phyloP scores from a whole-genome alignment of 805 yeast genomes.

The Yamadazyma takamatsuzukensis region DNA sequence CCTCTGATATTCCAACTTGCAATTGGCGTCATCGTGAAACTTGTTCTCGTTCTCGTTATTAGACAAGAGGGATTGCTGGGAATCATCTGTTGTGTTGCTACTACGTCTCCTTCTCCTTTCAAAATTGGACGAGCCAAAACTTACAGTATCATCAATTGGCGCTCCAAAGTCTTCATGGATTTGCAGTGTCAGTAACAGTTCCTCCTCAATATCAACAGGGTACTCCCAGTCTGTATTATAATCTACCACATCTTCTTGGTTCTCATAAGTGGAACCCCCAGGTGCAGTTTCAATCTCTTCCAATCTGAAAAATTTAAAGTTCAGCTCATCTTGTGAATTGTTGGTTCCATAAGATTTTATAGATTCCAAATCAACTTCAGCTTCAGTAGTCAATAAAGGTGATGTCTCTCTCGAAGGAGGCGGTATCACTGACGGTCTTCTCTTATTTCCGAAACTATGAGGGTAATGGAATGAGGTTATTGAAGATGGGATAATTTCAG shows the following conservation, averaged over 20 bases:
- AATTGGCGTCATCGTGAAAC: constrained; percentile 2
- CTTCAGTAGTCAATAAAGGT: constrained; percentile 26
- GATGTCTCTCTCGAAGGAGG: constrained; percentile 28
- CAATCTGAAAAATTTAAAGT: constrained; percentile 78
- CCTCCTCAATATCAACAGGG: constrained; percentile 24
- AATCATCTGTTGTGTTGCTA: constrained; percentile 4
- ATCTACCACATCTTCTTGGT: constrained; percentile 55
- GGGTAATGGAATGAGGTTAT: constrained; percentile 74
- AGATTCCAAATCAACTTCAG: constrained; percentile 28
- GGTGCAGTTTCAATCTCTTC: constrained; percentile 85
- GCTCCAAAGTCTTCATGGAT: constrained; percentile 7
- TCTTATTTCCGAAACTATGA: constrained; percentile 41
- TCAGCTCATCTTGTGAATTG: constrained; percentile 33
- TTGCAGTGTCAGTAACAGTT: background rate
- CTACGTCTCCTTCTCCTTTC: constrained; percentile 13
- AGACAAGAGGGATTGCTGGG: constrained; percentile 8
- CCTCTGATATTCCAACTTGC: constrained; percentile 53
- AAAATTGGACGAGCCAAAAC: constrained; percentile 9
- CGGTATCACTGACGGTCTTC: constrained; percentile 14
- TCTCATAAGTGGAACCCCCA: constrained; percentile 76
- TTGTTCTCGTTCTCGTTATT: constrained; percentile 12
- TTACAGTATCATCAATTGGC: constrained; percentile 7
- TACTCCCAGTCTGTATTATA: constrained; percentile 75
- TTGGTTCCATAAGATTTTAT: constrained; percentile 34
- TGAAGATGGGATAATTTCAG: constrained; percentile 73